A percentile compares a stretch with the other conserved stretches of the same genome.
Conservation (phyloP, 2,329 filamentous ascomycete genomes). For the Kalmusia sp. region DNA sequence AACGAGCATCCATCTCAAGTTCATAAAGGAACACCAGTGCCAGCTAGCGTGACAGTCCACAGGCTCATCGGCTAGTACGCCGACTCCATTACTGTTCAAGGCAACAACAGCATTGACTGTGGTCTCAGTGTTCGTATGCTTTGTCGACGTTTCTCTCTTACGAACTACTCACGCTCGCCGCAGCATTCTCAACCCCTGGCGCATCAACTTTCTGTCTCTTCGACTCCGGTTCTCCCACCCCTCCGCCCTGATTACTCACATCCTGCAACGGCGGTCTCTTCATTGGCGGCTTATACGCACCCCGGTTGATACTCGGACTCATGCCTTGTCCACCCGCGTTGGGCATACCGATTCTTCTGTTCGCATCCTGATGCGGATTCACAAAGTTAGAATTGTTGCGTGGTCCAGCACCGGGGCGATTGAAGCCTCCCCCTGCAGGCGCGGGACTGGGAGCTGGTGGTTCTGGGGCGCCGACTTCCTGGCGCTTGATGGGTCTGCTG, state of each 20-base stretch:
- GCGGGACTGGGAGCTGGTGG: slow-evolving; percentile 18
- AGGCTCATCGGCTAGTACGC: too few species aligned
- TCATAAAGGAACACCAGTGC: too few species aligned
- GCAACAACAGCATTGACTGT: neutral
- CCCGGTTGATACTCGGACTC: slow-evolving; percentile 54
- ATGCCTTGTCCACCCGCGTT: slow-evolving; percentile 46
- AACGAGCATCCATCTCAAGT: too few species aligned
- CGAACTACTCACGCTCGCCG: neutral
- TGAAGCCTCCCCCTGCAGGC: slow-evolving; percentile 17
- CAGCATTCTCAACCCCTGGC: slow-evolving; percentile 29
- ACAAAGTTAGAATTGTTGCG: slow-evolving; percentile 50
- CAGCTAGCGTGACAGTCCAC: too few species aligned
- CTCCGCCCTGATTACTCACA: slow-evolving; percentile 52
- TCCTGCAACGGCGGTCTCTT: slow-evolving; percentile 51
- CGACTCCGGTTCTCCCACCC: slow-evolving; percentile 40
- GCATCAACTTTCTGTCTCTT: slow-evolving; percentile 51
- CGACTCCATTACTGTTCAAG: too few species aligned
- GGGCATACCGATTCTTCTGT: slow-evolving; percentile 59
- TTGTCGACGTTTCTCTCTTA: neutral
- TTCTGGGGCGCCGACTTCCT: slow-evolving; percentile 33
- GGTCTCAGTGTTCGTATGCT: neutral
- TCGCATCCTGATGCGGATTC: slow-evolving; percentile 56
- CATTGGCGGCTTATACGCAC: slow-evolving; percentile 54
- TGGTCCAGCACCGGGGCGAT: slow-evolving; percentile 15
- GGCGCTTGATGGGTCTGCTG: slow-evolving; percentile 73